phyloP scores from a whole-genome alignment of 768 basidiomycete genomes.

The Auricularia cornea region DNA sequence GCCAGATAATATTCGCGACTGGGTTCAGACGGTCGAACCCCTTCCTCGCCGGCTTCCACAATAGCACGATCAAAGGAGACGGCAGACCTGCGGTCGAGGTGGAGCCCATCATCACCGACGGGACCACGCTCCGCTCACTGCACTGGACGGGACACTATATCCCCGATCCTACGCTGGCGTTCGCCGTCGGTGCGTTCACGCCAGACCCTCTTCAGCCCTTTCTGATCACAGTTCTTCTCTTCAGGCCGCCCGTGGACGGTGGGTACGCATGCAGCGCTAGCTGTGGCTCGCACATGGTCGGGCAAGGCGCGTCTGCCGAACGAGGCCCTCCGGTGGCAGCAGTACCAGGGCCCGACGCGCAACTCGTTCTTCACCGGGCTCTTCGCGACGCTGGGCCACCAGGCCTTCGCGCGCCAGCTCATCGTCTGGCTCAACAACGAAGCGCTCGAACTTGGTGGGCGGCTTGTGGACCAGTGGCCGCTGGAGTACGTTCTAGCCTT shows the following conservation, averaged over 20 bases:
- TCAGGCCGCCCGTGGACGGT: conserved; percentile 23
- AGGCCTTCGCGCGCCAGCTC: conserved; percentile 13
- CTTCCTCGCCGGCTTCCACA: conserved; percentile 34
- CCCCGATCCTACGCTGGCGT: conserved; percentile 36
- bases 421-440: conserved; percentile 18
- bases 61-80: conserved; percentile 3
- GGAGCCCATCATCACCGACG: conserved; percentile 28
- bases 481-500: conserved; percentile 11
- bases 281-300: conserved; percentile 32
- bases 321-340: conserved; percentile 25
- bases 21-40: conserved; percentile 40
- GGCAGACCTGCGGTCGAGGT: not conserved
- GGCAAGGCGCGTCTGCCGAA: conserved; percentile 28
- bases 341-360: conserved; percentile 15
- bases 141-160: conserved; percentile 37
- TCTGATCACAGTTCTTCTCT: not conserved
- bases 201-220: not conserved
- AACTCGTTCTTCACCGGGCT: not conserved
- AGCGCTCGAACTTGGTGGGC: conserved; percentile 12
- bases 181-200: conserved; percentile 26
- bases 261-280: conserved; percentile 30
- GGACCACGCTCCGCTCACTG: conserved; percentile 31
- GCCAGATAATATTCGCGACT: conserved; percentile 28
- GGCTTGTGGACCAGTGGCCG: conserved; percentile 20
- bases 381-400: not conserved